phyloP scores from a whole-genome alignment of 2,329 filamentous ascomycete genomes.

The Exophiala oligosperma region DNA sequence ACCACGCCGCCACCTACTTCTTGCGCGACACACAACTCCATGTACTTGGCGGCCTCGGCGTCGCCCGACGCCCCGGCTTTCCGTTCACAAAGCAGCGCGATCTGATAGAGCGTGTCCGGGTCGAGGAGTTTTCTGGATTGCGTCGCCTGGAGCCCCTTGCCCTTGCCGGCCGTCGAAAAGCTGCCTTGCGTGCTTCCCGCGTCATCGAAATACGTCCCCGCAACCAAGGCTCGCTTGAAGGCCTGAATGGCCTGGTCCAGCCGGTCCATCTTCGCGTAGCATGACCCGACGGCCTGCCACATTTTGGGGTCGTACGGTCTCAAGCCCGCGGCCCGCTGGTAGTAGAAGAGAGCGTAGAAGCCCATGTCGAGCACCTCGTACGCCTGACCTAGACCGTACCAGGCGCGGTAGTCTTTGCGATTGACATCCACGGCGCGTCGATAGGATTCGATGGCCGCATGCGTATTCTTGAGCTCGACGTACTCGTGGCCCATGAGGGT shows the following conservation, averaged over 20 bases:
- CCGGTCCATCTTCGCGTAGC: conserved; percentile 84
- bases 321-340: conserved; percentile 88
- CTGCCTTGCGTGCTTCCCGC: conserved; percentile 34
- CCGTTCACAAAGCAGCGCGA: conserved; percentile 84
- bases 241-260: conserved; percentile 91
- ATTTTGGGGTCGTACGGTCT: conserved; percentile 97
- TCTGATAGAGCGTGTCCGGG: conserved; percentile 85
- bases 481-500: conserved; percentile 99
- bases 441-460: conserved; percentile 96
- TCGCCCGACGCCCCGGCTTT: conserved; percentile 64
- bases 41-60: conserved; percentile 80
- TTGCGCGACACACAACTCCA: conserved; percentile 93
- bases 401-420: conserved; percentile 91
- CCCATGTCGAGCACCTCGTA: conserved; percentile 99
- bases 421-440: conserved; percentile 94
- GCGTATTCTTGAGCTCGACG: conserved; percentile 96
- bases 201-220: conserved; percentile 80
- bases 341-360: conserved; percentile 95
- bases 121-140: conserved; percentile 64
- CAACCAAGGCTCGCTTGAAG: conserved; percentile 85
- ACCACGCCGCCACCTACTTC: conserved; percentile 68
- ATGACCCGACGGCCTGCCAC: conserved; percentile 95
- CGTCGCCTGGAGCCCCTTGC: conserved; percentile 1
- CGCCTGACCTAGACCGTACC: conserved; percentile 95
- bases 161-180: conserved; percentile 23